Base-by-base conservation (phyloP, 192 early-diverging fungal species). In the Kappamyces sp. region DNA sequence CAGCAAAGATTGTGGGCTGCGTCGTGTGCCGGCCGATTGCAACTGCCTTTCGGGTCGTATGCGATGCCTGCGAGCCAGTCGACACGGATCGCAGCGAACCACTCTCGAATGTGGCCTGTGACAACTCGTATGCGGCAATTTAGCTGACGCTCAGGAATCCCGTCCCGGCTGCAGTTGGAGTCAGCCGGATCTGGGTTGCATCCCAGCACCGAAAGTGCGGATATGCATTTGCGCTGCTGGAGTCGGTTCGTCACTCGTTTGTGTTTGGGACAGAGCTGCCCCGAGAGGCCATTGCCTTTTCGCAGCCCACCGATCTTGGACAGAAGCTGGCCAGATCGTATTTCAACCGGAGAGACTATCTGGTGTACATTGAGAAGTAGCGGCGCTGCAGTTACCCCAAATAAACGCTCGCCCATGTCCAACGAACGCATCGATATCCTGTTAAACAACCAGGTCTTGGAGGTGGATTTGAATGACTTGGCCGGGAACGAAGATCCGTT, bases 361-460 rank as follows among this genome's bases (percentile, higher is more conserved):
- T 57, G 9, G 55, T 57, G 5, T 57, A 57, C n/a, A 51, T 51
- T 9, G 49, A 51, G 37, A 47, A 47, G n/a, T 51, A 51, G 23
- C 23, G 23, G 23, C 23, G 23, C 23, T 23, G 23, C 23, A 23
- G 23, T 23, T 23, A 23, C 23, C 23, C 23, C 23, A 23, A 23
- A 23, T 23, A 23, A 23, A 23, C 23, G 23, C 23, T 23, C 23
- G 23, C 23, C 23, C 23, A 23, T 23, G 23, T 23, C 23, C 23
- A 23, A 23, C 23, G 23, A 23, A 23, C 23, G 23, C 23, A 78
- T 86, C 65, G 84, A 86, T 61, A 79, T 86, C 31, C 81, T 79
- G 7, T 64, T 86, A 38, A 71, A 81, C 55, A 76, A 74, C 39
- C 80, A 89, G 68, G 80, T 89, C 13, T 72, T 89, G 36, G 87